A percentile compares a stretch with the other conserved stretches of the same genome.
These are phyloP conservation scores for Fusarium lyarnte DNA, from an alignment of 2,329 filamentous ascomycete genomes.

Conservation along the genomic window DNA sequence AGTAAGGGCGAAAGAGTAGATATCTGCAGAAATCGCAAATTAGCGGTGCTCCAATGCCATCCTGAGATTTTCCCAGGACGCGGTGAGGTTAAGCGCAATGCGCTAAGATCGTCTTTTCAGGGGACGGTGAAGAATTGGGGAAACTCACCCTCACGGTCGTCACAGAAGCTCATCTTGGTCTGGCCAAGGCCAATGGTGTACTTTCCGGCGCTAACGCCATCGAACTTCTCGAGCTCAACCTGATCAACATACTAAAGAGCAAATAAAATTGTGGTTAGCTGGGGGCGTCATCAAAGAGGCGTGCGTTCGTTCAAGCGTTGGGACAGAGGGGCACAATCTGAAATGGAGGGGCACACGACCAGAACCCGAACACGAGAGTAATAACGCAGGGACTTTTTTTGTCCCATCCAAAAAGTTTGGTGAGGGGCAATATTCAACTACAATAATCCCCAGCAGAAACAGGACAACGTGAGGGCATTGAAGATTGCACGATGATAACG, in stretches of 20 bases:
- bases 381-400: conserved; percentile 36
- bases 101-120: conserved; percentile 12
- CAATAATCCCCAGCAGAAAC: conserved; percentile 16
- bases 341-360: conserved; percentile 43
- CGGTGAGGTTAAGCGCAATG: conserved; percentile 9
- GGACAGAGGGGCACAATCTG: conserved; percentile 38
- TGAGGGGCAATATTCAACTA: conserved; percentile 35
- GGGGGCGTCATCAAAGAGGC: conserved; percentile 32
- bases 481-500: neutral
- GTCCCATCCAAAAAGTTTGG: conserved; percentile 27
- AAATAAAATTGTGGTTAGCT: conserved; percentile 40
- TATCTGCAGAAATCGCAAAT: conserved; percentile 64
- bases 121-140: conserved; percentile 22
- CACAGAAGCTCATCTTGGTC: conserved; percentile 93
- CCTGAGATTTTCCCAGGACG: neutral
- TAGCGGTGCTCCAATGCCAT: conserved; percentile 22
- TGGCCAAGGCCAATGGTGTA: conserved; percentile 92
- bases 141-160: conserved; percentile 80
- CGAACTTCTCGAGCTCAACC: conserved; percentile 83
- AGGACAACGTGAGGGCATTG: conserved; percentile 12
- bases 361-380: conserved; percentile 24
- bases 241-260: conserved; percentile 80
- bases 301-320: conserved; percentile 19
- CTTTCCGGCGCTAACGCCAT: conserved; percentile 83
- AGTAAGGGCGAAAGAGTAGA: conserved; percentile 86